A percentile compares a stretch with the other conserved stretches of the same genome.
These are phyloP conservation scores for Mortierella sp. DNA, from an alignment of 371 early-diverging fungal genomes.

Conservation along the genomic window DNA sequence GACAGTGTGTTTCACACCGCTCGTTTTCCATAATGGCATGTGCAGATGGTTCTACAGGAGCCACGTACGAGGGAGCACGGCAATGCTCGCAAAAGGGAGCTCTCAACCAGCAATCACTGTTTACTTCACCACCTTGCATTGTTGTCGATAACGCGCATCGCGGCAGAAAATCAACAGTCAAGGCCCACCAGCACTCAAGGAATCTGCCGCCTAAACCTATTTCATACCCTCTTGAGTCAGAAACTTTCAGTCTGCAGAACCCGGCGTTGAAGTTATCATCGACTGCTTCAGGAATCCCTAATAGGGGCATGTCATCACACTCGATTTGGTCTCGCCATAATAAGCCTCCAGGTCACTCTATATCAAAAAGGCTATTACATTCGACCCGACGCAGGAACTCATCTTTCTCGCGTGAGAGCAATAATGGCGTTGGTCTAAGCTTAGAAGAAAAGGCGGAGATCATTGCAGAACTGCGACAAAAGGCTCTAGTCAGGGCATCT, in stretches of 20 bases:
- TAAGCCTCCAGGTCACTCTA: not conserved
- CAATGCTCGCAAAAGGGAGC: constrained; percentile 25
- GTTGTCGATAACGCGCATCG: constrained; percentile 42
- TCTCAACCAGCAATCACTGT: constrained; percentile 31
- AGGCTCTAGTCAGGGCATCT: constrained; percentile 21
- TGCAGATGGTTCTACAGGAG: constrained; percentile 10
- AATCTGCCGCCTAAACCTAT: not conserved
- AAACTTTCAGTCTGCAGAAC: not conserved
- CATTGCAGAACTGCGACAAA: constrained; percentile 38
- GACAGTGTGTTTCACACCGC: constrained; percentile 20
- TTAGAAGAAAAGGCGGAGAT: constrained; percentile 12
- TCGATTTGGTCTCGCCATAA: constrained; percentile 8
- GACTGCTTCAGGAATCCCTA: not conserved
- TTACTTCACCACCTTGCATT: constrained; percentile 41
- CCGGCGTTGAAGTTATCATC: not conserved
- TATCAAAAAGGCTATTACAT: constrained; percentile 21
- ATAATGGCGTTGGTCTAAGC: constrained; percentile 7
- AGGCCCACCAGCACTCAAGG: constrained; percentile 18
- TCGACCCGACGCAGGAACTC: constrained; percentile 26
- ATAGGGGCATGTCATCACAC: not conserved
- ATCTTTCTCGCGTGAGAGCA: constrained; percentile 12
- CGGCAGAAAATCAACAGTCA: constrained; percentile 29
- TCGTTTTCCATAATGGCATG: constrained; percentile 40
- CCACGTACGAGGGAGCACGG: constrained; percentile 16
- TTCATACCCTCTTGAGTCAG: not conserved